Conservation (phyloP, 768 basidiomycete species). For the Hericium erinaceus region DNA sequence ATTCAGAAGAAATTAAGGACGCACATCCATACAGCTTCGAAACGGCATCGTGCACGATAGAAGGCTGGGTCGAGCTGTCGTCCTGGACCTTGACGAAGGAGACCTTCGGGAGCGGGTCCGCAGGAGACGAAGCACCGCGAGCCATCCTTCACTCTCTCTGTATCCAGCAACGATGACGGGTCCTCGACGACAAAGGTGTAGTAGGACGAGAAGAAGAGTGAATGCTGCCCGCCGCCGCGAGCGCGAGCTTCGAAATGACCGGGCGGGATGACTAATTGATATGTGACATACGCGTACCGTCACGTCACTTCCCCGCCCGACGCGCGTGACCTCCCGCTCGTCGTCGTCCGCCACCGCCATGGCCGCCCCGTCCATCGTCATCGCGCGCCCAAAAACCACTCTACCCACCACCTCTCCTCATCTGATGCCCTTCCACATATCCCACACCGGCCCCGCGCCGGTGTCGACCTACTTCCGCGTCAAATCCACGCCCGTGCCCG, state of each 20-base stretch:
- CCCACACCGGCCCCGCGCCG: constrained; percentile 60
- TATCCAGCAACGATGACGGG: too few species aligned
- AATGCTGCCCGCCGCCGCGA: background rate
- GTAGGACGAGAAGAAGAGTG: background rate
- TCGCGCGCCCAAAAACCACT: background rate
- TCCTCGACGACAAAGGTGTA: background rate
- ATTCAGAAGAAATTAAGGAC: constrained; percentile 19
- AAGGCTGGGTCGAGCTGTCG: constrained; percentile 48
- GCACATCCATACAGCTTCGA: constrained; percentile 67
- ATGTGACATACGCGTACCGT: background rate
- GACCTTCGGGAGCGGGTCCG: constrained; percentile 47
- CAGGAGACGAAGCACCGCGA: background rate
- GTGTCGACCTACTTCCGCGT: constrained; percentile 67
- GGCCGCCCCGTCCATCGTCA: background rate
- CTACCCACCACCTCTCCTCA: constrained; percentile 30
- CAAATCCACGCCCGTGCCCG: constrained; percentile 18
- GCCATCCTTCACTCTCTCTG: too few species aligned
- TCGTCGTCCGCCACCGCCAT: background rate
- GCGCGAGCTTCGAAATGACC: background rate
- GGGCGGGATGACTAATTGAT: background rate
- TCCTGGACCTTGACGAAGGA: constrained; percentile 59
- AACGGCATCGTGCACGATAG: constrained; percentile 55
- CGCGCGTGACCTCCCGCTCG: background rate
- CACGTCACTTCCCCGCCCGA: background rate
- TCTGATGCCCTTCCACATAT: constrained; percentile 79